These are phyloP conservation scores for Gynandropsis gynandra DNA, from an alignment of 345 rosid genomes.

Conservation along the genomic window DNA sequence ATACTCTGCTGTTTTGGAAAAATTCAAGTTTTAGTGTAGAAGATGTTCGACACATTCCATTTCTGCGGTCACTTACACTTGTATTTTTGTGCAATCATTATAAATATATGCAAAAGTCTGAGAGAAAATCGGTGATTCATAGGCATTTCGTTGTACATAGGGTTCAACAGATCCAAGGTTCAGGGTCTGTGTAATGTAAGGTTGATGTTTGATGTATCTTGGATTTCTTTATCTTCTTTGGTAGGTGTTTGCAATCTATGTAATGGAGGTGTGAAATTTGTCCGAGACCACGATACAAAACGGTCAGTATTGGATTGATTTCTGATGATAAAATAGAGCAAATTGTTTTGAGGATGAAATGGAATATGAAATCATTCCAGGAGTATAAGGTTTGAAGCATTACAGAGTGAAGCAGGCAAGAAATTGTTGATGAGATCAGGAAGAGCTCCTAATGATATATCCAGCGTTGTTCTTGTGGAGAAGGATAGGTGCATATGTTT, in stretches of 20 bases:
- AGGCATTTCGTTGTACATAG: no score
- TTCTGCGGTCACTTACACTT: no score
- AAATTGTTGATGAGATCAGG: constrained; percentile 70
- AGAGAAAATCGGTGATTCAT: no score
- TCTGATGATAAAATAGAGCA: background rate
- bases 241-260: constrained; percentile 85
- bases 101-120: no score
- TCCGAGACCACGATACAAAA: constrained; percentile 57
- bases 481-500: constrained; percentile 46
- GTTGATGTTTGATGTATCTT: background rate
- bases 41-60: no score
- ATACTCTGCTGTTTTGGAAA: background rate
- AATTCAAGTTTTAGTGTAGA: no score
- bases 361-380: constrained; percentile 26
- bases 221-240: background rate
- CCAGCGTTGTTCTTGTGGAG: constrained; percentile 82
- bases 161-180: no score
- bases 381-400: constrained; percentile 78
- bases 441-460: constrained; percentile 93
- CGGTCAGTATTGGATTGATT: constrained; percentile 33
- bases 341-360: background rate
- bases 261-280: constrained; percentile 84
- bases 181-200: background rate
- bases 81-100: no score
- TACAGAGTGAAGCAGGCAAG: constrained; percentile 80